Conservation (phyloP, 345 rosid genomes). For the Microthlaspi erraticum region DNA sequence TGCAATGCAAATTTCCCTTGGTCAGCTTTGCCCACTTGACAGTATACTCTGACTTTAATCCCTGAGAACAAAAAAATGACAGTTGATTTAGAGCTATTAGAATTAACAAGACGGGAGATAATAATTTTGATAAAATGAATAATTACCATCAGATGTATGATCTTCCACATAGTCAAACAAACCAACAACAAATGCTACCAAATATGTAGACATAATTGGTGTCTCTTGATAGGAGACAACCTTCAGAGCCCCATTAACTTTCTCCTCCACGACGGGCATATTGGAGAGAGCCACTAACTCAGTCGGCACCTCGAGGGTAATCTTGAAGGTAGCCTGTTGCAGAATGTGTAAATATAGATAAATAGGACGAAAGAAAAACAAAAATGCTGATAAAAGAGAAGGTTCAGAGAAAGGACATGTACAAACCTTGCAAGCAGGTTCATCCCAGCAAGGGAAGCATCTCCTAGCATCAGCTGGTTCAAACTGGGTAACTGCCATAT, state of each 20-base stretch:
- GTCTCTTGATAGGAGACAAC: slow-evolving; percentile 78
- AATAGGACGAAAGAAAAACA: background rate
- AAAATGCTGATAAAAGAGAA: slow-evolving; percentile 1
- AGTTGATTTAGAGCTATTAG: slow-evolving; percentile 15
- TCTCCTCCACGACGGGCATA: slow-evolving; percentile 79
- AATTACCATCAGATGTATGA: slow-evolving; percentile 84
- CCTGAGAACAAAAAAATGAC: slow-evolving; percentile 50
- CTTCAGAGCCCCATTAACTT: slow-evolving; percentile 69
- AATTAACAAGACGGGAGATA: background rate
- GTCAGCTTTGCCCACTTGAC: slow-evolving; percentile 84
- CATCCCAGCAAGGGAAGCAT: slow-evolving; percentile 99
- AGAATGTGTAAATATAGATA: slow-evolving; percentile 26
- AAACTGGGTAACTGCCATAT: slow-evolving; percentile 98
- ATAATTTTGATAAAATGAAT: background rate
- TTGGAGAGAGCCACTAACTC: slow-evolving; percentile 91
- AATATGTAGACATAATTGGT: slow-evolving; percentile 94
- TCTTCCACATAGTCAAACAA: slow-evolving; percentile 89
- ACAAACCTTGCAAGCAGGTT: slow-evolving; percentile 93
- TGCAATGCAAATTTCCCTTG: slow-evolving; percentile 94
- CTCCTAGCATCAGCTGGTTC: slow-evolving; percentile 96
- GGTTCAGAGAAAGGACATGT: background rate
- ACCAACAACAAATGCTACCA: slow-evolving; percentile 92
- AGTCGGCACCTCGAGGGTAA: slow-evolving; percentile 82
- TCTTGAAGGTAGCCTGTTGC: slow-evolving; percentile 87
- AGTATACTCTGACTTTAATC: slow-evolving; percentile 83